phyloP scores from a whole-genome alignment of 306 rosid species.

The Cicer judaicum region DNA sequence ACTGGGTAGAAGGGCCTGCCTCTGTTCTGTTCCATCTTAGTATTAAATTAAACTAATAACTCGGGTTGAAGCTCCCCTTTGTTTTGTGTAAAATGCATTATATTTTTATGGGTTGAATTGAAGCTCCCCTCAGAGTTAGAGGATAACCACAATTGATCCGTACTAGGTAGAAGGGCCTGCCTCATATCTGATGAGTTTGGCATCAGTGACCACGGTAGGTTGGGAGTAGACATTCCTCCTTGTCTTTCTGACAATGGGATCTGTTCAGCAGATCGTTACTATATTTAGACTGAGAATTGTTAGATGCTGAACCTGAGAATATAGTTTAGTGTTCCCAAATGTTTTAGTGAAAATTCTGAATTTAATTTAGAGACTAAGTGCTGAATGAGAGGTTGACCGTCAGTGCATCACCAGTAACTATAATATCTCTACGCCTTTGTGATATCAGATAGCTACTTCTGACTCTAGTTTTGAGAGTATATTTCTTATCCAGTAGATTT shows the following conservation, averaged over 20 bases:
- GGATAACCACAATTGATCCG: not conserved
- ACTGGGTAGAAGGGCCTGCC: no score
- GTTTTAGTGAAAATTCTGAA: not conserved
- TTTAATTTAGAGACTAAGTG: not conserved
- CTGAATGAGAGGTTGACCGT: not conserved
- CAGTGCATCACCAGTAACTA: not conserved
- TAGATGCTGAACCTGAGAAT: not conserved
- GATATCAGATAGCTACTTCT: slow-evolving; percentile 9
- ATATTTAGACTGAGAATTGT: not conserved
- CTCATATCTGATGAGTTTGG: not conserved
- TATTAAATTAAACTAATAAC: not conserved
- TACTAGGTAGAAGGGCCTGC: not conserved
- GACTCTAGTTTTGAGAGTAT: not conserved
- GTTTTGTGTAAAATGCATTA: not conserved
- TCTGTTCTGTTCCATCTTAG: slow-evolving; percentile 2
- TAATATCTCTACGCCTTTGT: slow-evolving; percentile 1
- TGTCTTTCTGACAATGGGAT: not conserved
- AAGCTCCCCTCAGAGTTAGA: not conserved
- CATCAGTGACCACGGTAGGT: not conserved
- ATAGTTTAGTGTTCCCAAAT: not conserved
- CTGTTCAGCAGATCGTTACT: not conserved
- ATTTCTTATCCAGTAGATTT: not conserved
- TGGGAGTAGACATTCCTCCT: not conserved
- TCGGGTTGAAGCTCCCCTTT: not conserved
- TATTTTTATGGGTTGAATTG: slow-evolving; percentile 16